Base-by-base conservation (phyloP, 2,329 filamentous ascomycete species). In the Penicillium nordicum region DNA sequence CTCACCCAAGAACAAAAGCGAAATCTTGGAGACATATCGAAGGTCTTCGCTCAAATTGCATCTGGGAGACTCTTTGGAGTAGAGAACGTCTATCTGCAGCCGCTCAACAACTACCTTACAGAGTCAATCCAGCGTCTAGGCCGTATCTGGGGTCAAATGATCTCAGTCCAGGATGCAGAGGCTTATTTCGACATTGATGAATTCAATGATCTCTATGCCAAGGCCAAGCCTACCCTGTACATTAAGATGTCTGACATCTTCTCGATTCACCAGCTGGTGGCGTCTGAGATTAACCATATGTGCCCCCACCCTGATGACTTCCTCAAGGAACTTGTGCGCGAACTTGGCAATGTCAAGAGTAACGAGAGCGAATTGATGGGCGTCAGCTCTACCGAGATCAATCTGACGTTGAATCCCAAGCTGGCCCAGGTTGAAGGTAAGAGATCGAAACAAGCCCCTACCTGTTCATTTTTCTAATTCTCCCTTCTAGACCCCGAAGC, bases 191-290 rank as follows among this genome's bases (percentile, higher is more conserved):
- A 97, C 73, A 97, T 99, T 71, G 94, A 99, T 71, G 94, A 97
- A 72, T 99, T 94, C 83, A 97, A 97, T 71, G 94, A 99, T 69
- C 82, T 99, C 7, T 97, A 97, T 71, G 90, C 93, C 55, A 92
- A 95, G 73, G 94, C 92, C 62, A 96, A 96, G 75, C 94, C 94
- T 7, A 97, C 93, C 0, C 81, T 99, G n/a, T 99, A 97, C 78
- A 96, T 99, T 79, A 99, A 99, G 78, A 93, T 99, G 84, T 85
- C 89, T 16, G 94, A 99, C 72, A 92, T 99, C 55, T 97, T 99
- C 72, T 90, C 93, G 47, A 93, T 99, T 57, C 95, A 99, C 76
- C 91, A 88, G 61, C 82, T 97, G 23, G 84, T 97, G 53, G 87
- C 90, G 3, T 82, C 87, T 25, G 91, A 97, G 65, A 84, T 97